A percentile compares a stretch with the other conserved stretches of the same genome.
phyloP scores from a whole-genome alignment of 495 filamentous ascomycete genomes.

The Aspergillus ellipticus region DNA sequence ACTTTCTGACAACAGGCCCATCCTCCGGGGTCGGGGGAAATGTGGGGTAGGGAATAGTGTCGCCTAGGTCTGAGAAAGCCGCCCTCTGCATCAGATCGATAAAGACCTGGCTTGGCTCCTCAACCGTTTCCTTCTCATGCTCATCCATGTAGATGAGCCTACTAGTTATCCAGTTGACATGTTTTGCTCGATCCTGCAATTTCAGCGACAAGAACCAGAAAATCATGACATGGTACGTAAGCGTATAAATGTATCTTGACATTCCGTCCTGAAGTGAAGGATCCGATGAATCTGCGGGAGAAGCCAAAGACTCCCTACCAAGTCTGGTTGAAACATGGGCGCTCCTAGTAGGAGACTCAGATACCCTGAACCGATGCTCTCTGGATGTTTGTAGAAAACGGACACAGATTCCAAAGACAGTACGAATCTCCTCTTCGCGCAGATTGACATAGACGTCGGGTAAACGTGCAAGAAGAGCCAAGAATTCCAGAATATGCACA shows the following conservation, averaged over 20 bases:
- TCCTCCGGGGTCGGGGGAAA: conserved; percentile 62
- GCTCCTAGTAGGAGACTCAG: conserved; percentile 31
- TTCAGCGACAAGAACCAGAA: conserved; percentile 94
- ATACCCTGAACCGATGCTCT: conserved; percentile 47
- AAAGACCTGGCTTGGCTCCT: conserved; percentile 90
- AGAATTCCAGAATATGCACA: conserved; percentile 91
- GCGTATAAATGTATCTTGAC: conserved; percentile 80
- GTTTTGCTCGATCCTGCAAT: conserved; percentile 73
- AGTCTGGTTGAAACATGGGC: conserved; percentile 30
- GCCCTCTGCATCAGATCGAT: conserved; percentile 95
- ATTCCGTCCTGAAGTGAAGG: conserved; percentile 36
- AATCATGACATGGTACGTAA: conserved; percentile 92
- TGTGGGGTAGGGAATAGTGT: conserved; percentile 45
- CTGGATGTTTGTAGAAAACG: conserved; percentile 78
- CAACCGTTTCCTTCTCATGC: conserved; percentile 68
- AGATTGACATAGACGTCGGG: conserved; percentile 85
- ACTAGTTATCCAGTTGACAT: conserved; percentile 90
- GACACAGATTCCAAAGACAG: conserved; percentile 91
- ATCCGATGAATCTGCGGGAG: conserved; percentile 29
- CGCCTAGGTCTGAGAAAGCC: conserved; percentile 75
- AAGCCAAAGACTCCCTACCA: conserved; percentile 41
- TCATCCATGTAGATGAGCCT: conserved; percentile 71
- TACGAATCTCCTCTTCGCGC: conserved; percentile 80
- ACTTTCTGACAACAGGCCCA: conserved; percentile 66
- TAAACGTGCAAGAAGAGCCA: conserved; percentile 79